phyloP scores from a whole-genome alignment of 805 yeast genomes.

The Ogataea paraovalis region DNA sequence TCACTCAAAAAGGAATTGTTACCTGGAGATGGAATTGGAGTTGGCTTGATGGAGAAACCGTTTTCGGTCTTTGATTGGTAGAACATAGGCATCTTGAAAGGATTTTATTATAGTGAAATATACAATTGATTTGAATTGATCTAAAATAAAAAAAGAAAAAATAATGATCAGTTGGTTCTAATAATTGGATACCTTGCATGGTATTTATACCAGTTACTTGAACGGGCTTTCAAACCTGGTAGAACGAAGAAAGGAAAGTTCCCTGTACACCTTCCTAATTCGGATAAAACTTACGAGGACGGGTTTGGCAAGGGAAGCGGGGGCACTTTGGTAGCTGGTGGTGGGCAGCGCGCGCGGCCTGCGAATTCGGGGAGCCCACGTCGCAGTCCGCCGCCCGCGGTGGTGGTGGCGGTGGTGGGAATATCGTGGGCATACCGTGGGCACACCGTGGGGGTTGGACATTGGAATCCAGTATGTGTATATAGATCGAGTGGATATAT shows the following conservation, averaged over 20 bases:
- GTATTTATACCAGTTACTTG: constrained; percentile 6
- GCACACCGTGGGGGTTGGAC: too few relatives aligned
- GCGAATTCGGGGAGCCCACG: too few relatives aligned
- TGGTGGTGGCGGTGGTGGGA: too few relatives aligned
- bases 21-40: constrained; percentile 59
- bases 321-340: too few relatives aligned
- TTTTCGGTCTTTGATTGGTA: constrained; percentile 48
- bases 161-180: not conserved
- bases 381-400: too few relatives aligned
- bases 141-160: not conserved
- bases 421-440: too few relatives aligned
- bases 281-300: constrained; percentile 12
- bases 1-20: constrained; percentile 70
- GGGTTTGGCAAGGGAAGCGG: not conserved
- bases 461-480: too few relatives aligned
- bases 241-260: not conserved
- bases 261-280: constrained; percentile 9
- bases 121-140: not conserved
- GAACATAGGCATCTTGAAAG: constrained; percentile 47
- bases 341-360: too few relatives aligned
- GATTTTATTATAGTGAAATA: not conserved
- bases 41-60: constrained; percentile 51
- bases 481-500: too few relatives aligned
- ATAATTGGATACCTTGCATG: not conserved
- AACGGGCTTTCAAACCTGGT: not conserved